Evolutionary conservation across 495 filamentous ascomycete species (phyloP).

Genomic region (Neurospora sp.): DNA sequence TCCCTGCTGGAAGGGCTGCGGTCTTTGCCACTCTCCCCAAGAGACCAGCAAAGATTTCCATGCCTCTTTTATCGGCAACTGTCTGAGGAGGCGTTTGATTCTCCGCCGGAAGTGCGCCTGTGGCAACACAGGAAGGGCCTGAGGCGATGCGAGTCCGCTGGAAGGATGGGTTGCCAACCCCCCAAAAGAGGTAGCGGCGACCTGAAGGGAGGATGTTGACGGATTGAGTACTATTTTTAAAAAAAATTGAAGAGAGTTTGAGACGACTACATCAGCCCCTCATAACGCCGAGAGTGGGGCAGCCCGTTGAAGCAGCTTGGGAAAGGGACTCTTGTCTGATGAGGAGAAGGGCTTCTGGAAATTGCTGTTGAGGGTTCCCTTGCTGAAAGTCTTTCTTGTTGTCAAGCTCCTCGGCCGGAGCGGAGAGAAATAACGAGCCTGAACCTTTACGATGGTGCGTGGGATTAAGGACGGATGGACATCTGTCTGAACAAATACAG

Average conservation of each 20-base stretch:
- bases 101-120: constrained; percentile 6
- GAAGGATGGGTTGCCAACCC: background rate
- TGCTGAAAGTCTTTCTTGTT: background rate
- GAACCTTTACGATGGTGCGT: constrained; percentile 1
- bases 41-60: background rate
- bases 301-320: constrained; percentile 6
- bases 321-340: background rate
- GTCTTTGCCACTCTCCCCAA: background rate
- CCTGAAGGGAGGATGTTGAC: constrained; percentile 9
- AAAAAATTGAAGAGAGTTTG: constrained; percentile 2
- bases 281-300: constrained; percentile 19
- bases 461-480: background rate
- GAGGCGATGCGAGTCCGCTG: constrained; percentile 13
- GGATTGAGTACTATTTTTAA: background rate
- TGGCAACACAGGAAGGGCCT: background rate
- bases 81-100: constrained; percentile 8
- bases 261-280: constrained; percentile 11
- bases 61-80: background rate
- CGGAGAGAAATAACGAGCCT: background rate
- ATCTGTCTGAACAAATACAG: constrained; percentile 3
- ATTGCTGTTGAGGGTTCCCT: constrained; percentile 7
- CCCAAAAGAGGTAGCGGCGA: background rate
- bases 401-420: background rate
- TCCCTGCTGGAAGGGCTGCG: background rate
- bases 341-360: background rate